Percentiles rank a stretch among this genome's conserved stretches.
Conservation (phyloP, 2,329 filamentous ascomycete species). For the Cladosporium sp. region DNA sequence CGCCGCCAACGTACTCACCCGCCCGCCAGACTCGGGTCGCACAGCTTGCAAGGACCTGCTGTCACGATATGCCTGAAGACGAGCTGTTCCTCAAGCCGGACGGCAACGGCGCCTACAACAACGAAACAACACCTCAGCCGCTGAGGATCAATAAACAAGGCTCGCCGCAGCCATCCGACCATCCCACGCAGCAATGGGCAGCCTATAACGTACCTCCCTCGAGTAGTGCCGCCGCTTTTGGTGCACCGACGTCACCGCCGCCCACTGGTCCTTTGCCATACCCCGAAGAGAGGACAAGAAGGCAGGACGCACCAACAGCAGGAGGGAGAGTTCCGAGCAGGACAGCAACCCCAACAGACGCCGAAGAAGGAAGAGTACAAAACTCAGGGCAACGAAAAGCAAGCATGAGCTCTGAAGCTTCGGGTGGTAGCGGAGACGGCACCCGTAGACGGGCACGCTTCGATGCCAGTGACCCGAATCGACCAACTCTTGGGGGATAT, state of each 20-base stretch:
- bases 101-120: slow-evolving; percentile 10
- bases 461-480: slow-evolving; percentile 45
- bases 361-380: slow-evolving; percentile 23
- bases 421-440: slow-evolving; percentile 20
- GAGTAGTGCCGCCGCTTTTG: slow-evolving; percentile 23
- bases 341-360: slow-evolving; percentile 24
- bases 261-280: slow-evolving; percentile 29
- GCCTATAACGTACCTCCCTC: slow-evolving; percentile 28
- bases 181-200: slow-evolving; percentile 31
- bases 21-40: not conserved
- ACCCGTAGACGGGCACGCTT: slow-evolving; percentile 36
- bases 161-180: slow-evolving; percentile 16
- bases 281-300: slow-evolving; percentile 25
- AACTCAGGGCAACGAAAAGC: slow-evolving; percentile 18
- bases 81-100: slow-evolving; percentile 19
- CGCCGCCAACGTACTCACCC: slow-evolving; percentile 9
- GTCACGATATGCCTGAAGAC: slow-evolving; percentile 11
- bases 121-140: slow-evolving; percentile 23
- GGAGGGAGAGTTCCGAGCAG: slow-evolving; percentile 19
- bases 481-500: slow-evolving; percentile 45
- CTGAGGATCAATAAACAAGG: slow-evolving; percentile 28
- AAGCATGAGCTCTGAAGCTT: slow-evolving; percentile 29
- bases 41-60: not conserved
- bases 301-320: slow-evolving; percentile 15
- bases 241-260: slow-evolving; percentile 29